Evolutionary conservation across 192 early-diverging fungal species (phyloP), one percentile per base, ranked within the genome.

Genomic region (Pilaira anomala): DNA sequence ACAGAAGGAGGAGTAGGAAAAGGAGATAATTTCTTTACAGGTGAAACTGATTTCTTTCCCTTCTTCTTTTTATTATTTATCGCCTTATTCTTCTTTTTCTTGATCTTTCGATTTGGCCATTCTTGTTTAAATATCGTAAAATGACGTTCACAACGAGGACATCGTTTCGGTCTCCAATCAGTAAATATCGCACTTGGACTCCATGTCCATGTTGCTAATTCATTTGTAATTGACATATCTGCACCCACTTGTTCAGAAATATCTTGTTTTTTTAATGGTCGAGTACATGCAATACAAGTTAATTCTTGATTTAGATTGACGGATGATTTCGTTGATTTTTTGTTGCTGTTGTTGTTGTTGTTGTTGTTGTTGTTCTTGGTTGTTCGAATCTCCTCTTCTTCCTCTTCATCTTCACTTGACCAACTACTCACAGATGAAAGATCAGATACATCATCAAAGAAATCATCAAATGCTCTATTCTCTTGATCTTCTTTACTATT

Each of bases 181-280:
- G 55, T 48, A 44, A 69, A 69, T 0, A 45, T 22, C 3, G 53
- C 62, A 19, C 68, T 64, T 4, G 68, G 68, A n/a, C 61, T 69
- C 68, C 68, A 69, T 6, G 68, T 59, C 68, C 68, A 69, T 21
- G 68, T 69, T 7, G 61, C 62, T 3, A 69, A 24, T n/a, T 62
- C 60, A n/a, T 50, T 67, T 12, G 57, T 56, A 2, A 67, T 48
- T 21, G 36, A 46, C 13, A 48, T 3, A 28, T 50, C 62, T 7
- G 49, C 49, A 24, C 44, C 66, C 3, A 30, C 26, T 3, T 60
- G 36, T 7, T 60, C 59, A 22, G 66, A 22, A 19, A 59, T 4
- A 36, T 62, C 51, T 24, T 68, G 51, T 48, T 55, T 42, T 13
- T 28, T 36, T 19, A 68, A 36, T 36, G 60, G 66, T 41, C 60